These are phyloP conservation scores for Albifimbria verrucaria DNA, from an alignment of 2,329 filamentous ascomycete genomes.

Conservation along the genomic window DNA sequence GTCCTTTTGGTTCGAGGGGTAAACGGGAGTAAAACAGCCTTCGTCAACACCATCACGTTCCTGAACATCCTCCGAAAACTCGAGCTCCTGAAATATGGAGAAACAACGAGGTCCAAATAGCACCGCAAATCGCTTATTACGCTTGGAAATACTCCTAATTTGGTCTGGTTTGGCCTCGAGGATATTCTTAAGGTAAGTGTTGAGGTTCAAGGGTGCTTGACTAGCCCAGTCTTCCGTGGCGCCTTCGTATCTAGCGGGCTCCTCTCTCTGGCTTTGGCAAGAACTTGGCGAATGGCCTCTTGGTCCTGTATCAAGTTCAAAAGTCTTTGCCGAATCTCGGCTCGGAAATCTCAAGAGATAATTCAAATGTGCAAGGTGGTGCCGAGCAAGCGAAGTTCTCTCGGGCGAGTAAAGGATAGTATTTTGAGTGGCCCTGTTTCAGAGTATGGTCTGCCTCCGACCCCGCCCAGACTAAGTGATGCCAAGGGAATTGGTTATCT, in stretches of 20 bases:
- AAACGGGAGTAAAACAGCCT: constrained; percentile 31
- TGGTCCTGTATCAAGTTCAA: constrained; percentile 43
- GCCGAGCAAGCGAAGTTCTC: constrained; percentile 41
- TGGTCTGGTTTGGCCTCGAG: constrained; percentile 34
- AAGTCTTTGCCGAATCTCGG: constrained; percentile 43
- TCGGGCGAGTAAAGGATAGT: constrained; percentile 34
- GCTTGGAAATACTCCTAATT: constrained; percentile 46
- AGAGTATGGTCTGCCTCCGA: constrained; percentile 24
- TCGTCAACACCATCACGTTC: constrained; percentile 36
- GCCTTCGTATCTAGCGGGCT: constrained; percentile 46
- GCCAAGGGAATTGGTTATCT: constrained; percentile 34
- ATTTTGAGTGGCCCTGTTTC: constrained; percentile 24
- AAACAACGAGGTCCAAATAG: constrained; percentile 50
- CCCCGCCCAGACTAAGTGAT: constrained; percentile 33
- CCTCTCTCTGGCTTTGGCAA: constrained; percentile 37
- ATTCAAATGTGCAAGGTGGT: constrained; percentile 34
- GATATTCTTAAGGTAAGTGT: constrained; percentile 50
- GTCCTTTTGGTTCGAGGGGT: constrained; percentile 28
- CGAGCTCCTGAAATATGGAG: constrained; percentile 45
- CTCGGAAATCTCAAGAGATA: constrained; percentile 46
- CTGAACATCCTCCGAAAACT: constrained; percentile 38
- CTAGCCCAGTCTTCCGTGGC: constrained; percentile 36
- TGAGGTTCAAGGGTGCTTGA: constrained; percentile 42
- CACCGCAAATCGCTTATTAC: constrained; percentile 55
- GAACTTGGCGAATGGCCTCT: constrained; percentile 36